Evolutionary conservation across 1,139 yeast genomes (phyloP).

Genomic region (Yamadazyma aaseri): DNA sequence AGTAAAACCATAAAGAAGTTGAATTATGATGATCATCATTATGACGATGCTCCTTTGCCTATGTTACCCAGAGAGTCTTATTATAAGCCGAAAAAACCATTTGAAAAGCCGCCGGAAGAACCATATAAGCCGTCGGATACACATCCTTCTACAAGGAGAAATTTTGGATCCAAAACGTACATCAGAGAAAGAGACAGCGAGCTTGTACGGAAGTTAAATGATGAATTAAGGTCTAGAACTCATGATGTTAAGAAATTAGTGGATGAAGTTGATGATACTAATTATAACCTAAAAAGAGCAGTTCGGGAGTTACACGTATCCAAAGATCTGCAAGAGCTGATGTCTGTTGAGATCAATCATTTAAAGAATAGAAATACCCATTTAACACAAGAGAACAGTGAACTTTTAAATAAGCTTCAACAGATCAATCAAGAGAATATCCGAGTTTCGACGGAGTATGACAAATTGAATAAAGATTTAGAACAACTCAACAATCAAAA

Average conservation of each 20-base stretch:
- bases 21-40: slow-evolving; percentile 8
- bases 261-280: slow-evolving; percentile 4
- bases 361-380: not conserved
- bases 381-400: slow-evolving; percentile 1
- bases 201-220: not conserved
- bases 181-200: not conserved
- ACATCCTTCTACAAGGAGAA: not conserved
- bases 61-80: slow-evolving; percentile 3
- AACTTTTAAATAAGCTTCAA: not conserved
- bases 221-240: slow-evolving; percentile 3
- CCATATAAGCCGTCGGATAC: not conserved
- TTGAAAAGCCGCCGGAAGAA: not conserved
- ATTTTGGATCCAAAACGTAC: not conserved
- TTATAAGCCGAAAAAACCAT: not conserved
- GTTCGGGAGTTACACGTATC: not conserved
- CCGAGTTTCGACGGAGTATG: not conserved
- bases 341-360: not conserved
- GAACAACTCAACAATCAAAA: not conserved
- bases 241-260: slow-evolving; percentile 4
- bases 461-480: not conserved
- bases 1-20: slow-evolving; percentile 5
- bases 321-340: not conserved
- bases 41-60: slow-evolving; percentile 2
- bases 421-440: slow-evolving; percentile 1
- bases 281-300: slow-evolving; percentile 1